phyloP scores from a whole-genome alignment of 345 rosid genomes.

The Citrus inodora region DNA sequence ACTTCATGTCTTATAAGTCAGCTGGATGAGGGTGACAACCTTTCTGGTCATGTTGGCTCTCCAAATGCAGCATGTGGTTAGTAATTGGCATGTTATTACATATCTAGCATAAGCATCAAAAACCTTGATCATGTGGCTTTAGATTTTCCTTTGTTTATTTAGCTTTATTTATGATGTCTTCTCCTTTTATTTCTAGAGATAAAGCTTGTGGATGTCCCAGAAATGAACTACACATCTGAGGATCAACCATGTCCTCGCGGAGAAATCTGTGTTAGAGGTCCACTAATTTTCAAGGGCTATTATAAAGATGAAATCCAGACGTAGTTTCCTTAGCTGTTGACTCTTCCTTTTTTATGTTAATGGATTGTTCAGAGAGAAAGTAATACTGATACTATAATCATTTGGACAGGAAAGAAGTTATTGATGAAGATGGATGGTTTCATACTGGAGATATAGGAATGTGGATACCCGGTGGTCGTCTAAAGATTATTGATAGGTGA shows the following conservation, averaged over 20 bases:
- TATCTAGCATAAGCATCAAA: background rate
- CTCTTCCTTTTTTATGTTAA: constrained; percentile 4
- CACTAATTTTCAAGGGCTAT: constrained; percentile 77
- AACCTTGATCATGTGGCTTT: background rate
- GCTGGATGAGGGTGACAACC: constrained; percentile 60
- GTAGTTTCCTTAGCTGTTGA: constrained; percentile 32
- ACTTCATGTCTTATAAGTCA: constrained; percentile 58
- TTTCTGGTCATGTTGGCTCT: constrained; percentile 89
- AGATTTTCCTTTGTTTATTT: background rate
- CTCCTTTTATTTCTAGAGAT: constrained; percentile 49
- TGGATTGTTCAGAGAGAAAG: background rate
- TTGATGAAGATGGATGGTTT: constrained; percentile 95
- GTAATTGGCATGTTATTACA: constrained; percentile 22
- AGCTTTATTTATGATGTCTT: constrained; percentile 1
- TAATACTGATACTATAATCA: constrained; percentile 10
- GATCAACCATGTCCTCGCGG: constrained; percentile 93
- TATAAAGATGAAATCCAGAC: constrained; percentile 91
- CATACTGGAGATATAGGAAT: constrained; percentile 94
- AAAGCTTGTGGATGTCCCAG: constrained; percentile 95
- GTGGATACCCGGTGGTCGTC: constrained; percentile 92
- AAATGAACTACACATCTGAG: constrained; percentile 89
- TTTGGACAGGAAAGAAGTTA: constrained; percentile 71
- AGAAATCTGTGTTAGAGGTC: constrained; percentile 97
- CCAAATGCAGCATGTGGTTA: constrained; percentile 94
- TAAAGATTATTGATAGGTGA: constrained; percentile 93